phyloP scores from a whole-genome alignment of 2,329 filamentous ascomycete genomes.

The Diaporthe longicolla region DNA sequence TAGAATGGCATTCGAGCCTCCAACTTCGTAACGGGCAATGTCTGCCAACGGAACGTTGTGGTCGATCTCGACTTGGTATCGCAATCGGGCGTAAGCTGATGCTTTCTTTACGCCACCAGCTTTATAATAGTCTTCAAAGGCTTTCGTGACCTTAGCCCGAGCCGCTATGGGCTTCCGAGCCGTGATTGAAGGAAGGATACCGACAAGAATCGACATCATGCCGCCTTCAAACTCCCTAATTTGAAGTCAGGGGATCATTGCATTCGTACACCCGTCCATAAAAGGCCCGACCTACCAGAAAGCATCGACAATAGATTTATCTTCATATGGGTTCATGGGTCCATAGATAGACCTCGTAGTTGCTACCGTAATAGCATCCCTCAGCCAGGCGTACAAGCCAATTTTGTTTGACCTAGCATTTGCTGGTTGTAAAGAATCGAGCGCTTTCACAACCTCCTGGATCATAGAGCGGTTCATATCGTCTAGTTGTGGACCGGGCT shows the following conservation, averaged over 20 bases:
- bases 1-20: slow-evolving; percentile 56
- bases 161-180: slow-evolving; percentile 52
- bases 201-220: slow-evolving; percentile 46
- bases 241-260: too few relatives aligned
- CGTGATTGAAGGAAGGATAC: slow-evolving; percentile 49
- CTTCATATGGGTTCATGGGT: slow-evolving; percentile 56
- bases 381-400: slow-evolving; percentile 47
- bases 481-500: slow-evolving; percentile 51
- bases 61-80: slow-evolving; percentile 51
- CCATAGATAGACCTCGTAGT: slow-evolving; percentile 58
- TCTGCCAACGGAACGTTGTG: slow-evolving; percentile 52
- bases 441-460: slow-evolving; percentile 48
- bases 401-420: slow-evolving; percentile 41
- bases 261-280: too few relatives aligned
- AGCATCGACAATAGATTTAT: slow-evolving; percentile 51
- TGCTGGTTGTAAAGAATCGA: slow-evolving; percentile 27
- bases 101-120: slow-evolving; percentile 54
- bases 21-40: slow-evolving; percentile 58
- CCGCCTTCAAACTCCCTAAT: slow-evolving; percentile 45
- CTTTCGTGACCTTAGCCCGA: slow-evolving; percentile 52
- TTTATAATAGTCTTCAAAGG: slow-evolving; percentile 57
- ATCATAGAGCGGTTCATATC: slow-evolving; percentile 54
- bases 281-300: slow-evolving; percentile 51
- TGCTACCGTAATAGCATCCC: slow-evolving; percentile 52
- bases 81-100: slow-evolving; percentile 54